phyloP scores from a whole-genome alignment of 2,329 filamentous ascomycete species.

The Pyrenophora seminiperda region DNA sequence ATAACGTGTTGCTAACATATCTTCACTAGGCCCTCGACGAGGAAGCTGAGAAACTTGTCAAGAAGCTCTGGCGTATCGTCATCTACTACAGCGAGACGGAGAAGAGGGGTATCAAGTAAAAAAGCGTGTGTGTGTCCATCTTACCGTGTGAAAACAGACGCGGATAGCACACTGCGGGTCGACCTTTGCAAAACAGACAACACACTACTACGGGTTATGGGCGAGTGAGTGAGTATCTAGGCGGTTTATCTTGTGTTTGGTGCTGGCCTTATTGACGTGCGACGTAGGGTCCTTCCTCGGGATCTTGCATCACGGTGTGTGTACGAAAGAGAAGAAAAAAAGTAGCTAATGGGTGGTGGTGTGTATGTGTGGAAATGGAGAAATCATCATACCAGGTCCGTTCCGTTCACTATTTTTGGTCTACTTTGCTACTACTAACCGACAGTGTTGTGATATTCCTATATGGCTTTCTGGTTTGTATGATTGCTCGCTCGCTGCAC shows the following conservation, averaged over 20 bases:
- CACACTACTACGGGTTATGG: constrained; percentile 5
- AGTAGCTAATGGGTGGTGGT: constrained; percentile 13
- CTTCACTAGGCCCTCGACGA: constrained; percentile 79
- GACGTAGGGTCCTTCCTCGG: constrained; percentile 29
- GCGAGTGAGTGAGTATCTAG: constrained; percentile 25
- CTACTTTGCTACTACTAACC: not conserved
- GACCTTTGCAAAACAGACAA: not conserved
- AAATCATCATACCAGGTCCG: constrained; percentile 13
- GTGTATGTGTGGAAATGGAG: constrained; percentile 10
- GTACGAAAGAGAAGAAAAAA: too few relatives aligned
- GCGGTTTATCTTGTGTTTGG: constrained; percentile 4
- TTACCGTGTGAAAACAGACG: not conserved
- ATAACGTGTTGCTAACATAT: constrained; percentile 44
- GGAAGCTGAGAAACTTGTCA: constrained; percentile 89
- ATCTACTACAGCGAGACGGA: constrained; percentile 97
- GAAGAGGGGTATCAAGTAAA: constrained; percentile 74
- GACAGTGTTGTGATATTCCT: too few relatives aligned
- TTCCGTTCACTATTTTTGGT: constrained; percentile 10
- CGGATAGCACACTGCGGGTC: not conserved
- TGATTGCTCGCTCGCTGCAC: not conserved
- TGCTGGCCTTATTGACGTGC: too few relatives aligned
- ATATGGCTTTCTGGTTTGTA: too few relatives aligned
- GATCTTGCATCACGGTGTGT: constrained; percentile 24
- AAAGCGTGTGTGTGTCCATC: constrained; percentile 1
- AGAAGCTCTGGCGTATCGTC: constrained; percentile 97